Base-by-base conservation (phyloP, 1,284 basidiomycete genomes). In the Trichosporon inkin region DNA sequence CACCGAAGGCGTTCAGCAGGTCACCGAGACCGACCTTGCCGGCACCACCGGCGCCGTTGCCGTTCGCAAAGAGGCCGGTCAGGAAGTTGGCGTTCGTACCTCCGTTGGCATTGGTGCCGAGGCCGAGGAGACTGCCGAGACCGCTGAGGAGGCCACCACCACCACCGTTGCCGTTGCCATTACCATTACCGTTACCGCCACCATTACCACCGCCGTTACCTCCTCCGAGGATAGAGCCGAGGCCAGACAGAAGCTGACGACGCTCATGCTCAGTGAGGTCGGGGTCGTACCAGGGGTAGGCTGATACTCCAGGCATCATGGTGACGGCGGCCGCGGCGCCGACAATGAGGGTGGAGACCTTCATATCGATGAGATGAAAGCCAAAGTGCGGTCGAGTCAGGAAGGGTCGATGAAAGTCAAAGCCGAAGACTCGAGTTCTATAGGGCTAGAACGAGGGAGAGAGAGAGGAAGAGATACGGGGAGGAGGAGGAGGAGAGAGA, bases 1-100 rank as follows among this genome's bases (percentile, higher is more conserved):
- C 51, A 32, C 35, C 35, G 51, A 52, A 52, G 34, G 51, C 51
- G 20, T 52, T 37, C 34, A 52, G 24, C 10, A 52, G 51, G 51
- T 37, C 51, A 52, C 51, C 51, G 34, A 52, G 51, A 16, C 51
- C 51, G 35, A 37, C 35, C 51, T 52, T 52, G 19, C 51, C 51
- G 17, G 34, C 17, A 10, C 51, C 51, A 14, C 51, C 51, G 17
- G 51, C n/a, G 10, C n/a, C 24, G 32, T 52, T 52, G 34, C 51
- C 51, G 13, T 52, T 28, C 32, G 34, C 10, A 32, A 52, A 52
- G 22, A 49, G 22, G n/a, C 44, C 44, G 13, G 44, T 49, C 22
- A 49, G 44, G 44, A 49, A 49, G 28, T 49, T 49, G 22, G 44
- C 44, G 28, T 49, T 49, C 6, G 44, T 28, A 8, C 44, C 44